Conservation (phyloP, 2,329 filamentous ascomycete genomes). For the Colletotrichum aenigma region DNA sequence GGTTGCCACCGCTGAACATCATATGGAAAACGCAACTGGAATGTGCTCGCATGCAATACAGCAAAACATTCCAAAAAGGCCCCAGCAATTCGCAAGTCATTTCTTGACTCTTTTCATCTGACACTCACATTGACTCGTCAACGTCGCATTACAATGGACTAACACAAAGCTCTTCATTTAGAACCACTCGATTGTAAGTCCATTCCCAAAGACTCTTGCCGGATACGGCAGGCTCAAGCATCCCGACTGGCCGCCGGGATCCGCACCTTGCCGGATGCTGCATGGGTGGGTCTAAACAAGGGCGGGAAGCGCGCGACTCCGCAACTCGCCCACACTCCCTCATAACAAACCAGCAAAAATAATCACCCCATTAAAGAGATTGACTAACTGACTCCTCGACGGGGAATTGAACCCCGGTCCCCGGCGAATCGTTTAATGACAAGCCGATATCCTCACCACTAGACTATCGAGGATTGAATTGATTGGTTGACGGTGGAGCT, state of each 20-base stretch:
- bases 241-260: background rate
- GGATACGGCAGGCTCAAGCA: background rate
- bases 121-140: background rate
- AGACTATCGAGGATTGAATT: background rate
- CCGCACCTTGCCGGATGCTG: background rate
- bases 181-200: background rate
- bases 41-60: background rate
- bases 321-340: background rate
- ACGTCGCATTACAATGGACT: background rate
- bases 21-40: no score
- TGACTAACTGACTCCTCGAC: background rate
- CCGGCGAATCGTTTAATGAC: background rate
- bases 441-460: background rate
- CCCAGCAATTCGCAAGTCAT: no score
- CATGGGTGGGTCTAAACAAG: background rate
- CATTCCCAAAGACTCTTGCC: background rate
- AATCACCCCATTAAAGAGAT: fast-evolving
- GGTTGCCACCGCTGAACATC: no score
- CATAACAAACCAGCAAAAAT: background rate
- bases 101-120: background rate
- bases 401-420: background rate
- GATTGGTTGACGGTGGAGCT: fast-evolving
- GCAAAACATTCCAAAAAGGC: no score
- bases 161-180: background rate
- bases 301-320: background rate